Base-by-base conservation (phyloP, 2,329 filamentous ascomycete species). In the Xylariomycetidae sp. region DNA sequence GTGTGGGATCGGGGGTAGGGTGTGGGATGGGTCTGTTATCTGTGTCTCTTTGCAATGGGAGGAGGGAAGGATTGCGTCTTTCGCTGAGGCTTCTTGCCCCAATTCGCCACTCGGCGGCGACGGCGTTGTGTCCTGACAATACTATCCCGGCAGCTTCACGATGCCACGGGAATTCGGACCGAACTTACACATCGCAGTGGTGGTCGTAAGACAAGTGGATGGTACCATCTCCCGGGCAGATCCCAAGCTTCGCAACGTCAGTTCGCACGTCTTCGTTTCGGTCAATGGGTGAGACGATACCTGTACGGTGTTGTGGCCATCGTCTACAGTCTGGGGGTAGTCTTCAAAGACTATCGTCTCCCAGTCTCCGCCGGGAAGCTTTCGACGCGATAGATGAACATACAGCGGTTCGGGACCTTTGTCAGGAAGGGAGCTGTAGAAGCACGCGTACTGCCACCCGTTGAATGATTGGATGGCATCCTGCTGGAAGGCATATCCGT, bases 141-240 rank as follows among this genome's bases (percentile, higher is more conserved):
- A n/a, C n/a, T n/a, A n/a, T n/a, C n/a, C n/a, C n/a, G n/a, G n/a
- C n/a, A n/a, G n/a, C n/a, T n/a, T n/a, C n/a, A n/a, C n/a, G n/a
- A n/a, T n/a, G n/a, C n/a, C n/a, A n/a, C n/a, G n/a, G n/a, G n/a
- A n/a, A n/a, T n/a, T n/a, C n/a, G n/a, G 10, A 28, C 13, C 17
- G 10, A 32, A 33, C 48, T 25, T 44, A 57, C 54, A 46, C 44
- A 34, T 65, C 63, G 38, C 61, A 65, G 40, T 72, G 68, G 39
- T 72, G 69, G 34, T 73, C 68, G 41, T 70, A 72, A 6, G 65
- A 67, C 4, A 73, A 48, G 38, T 72, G 69, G 16, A 73, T 69
- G n/a, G 64, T 70, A 27, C 68, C 68, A 38, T 72, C 68, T 2
- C 63, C 66, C 4, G 56, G 51, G 27, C 61, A 69, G 26, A 72